phyloP scores from a whole-genome alignment of 108 stramenopile species.

The Fragilariopsis cylindrus region DNA sequence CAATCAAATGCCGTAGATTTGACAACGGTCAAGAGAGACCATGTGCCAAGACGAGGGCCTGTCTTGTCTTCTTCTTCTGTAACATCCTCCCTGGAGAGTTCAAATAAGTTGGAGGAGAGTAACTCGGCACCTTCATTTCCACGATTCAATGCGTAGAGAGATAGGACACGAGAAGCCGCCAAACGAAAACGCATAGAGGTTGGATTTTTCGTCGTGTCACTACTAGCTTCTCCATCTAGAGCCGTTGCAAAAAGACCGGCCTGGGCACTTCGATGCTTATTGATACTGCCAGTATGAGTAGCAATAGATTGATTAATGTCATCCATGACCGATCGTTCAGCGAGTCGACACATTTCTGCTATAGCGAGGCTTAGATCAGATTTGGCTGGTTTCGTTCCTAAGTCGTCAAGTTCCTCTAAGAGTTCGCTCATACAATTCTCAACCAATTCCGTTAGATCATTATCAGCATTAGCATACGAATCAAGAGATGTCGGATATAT shows the following conservation, averaged over 20 bases:
- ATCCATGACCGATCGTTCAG: slow-evolving; percentile 63
- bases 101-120: slow-evolving; percentile 25
- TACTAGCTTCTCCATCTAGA: slow-evolving; percentile 31
- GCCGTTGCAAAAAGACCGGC: slow-evolving; percentile 24
- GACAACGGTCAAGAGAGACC: slow-evolving; percentile 53
- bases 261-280: slow-evolving; percentile 22
- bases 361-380: slow-evolving; percentile 56
- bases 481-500: slow-evolving; percentile 10
- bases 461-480: background rate
- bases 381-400: background rate
- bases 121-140: slow-evolving; percentile 56
- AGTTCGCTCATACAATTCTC: slow-evolving; percentile 11
- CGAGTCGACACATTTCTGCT: slow-evolving; percentile 80
- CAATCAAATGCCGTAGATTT: slow-evolving; percentile 67
- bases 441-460: slow-evolving; percentile 4
- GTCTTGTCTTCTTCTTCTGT: slow-evolving; percentile 46
- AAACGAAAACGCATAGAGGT: slow-evolving; percentile 62
- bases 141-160: slow-evolving; percentile 62
- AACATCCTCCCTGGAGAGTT: slow-evolving; percentile 36
- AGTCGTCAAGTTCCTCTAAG: background rate
- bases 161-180: slow-evolving; percentile 66
- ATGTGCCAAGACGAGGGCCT: slow-evolving; percentile 49
- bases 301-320: slow-evolving; percentile 77
- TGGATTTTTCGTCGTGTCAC: slow-evolving; percentile 38
- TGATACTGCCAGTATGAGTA: slow-evolving; percentile 45